Percentiles rank a stretch among this genome's conserved stretches.
These are phyloP conservation scores for Teratosphaeria nubilosa DNA, from an alignment of 2,329 filamentous ascomycete genomes.

Conservation along the genomic window DNA sequence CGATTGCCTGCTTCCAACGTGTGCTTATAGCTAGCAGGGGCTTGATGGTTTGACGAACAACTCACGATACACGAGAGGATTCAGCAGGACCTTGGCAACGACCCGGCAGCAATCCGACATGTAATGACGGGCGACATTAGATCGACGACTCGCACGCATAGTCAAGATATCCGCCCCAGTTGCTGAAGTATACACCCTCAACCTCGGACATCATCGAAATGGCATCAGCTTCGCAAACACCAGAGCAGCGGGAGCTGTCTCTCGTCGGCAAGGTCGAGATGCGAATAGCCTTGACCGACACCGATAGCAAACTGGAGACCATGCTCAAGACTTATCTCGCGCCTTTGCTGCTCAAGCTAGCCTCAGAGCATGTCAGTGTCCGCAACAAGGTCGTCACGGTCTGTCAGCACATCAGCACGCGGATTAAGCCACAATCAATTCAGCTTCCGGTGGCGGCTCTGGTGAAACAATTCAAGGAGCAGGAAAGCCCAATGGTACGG, in stretches of 20 bases:
- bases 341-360: slow-evolving; percentile 75
- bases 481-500: slow-evolving; percentile 61
- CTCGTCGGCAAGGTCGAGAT: slow-evolving; percentile 80
- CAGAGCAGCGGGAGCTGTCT: slow-evolving; percentile 63
- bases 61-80: background rate
- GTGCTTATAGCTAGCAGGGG: background rate
- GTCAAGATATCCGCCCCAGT: background rate
- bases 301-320: slow-evolving; percentile 71
- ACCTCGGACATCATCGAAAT: background rate
- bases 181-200: background rate
- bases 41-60: background rate
- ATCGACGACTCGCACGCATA: background rate
- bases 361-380: slow-evolving; percentile 68
- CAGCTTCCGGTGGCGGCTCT: slow-evolving; percentile 76
- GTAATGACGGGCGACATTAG: background rate
- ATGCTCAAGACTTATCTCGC: slow-evolving; percentile 70
- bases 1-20: background rate
- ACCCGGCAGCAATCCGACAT: background rate
- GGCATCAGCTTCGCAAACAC: slow-evolving; percentile 8
- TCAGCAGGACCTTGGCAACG: background rate
- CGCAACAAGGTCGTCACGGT: slow-evolving; percentile 67
- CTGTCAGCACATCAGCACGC: slow-evolving; percentile 61
- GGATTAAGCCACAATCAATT: slow-evolving; percentile 52
- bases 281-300: slow-evolving; percentile 70
- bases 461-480: slow-evolving; percentile 80